Evolutionary conservation across 805 yeast species (phyloP), one percentile per base, ranked within the genome.

Genomic region (Hanseniaspora vineae): DNA sequence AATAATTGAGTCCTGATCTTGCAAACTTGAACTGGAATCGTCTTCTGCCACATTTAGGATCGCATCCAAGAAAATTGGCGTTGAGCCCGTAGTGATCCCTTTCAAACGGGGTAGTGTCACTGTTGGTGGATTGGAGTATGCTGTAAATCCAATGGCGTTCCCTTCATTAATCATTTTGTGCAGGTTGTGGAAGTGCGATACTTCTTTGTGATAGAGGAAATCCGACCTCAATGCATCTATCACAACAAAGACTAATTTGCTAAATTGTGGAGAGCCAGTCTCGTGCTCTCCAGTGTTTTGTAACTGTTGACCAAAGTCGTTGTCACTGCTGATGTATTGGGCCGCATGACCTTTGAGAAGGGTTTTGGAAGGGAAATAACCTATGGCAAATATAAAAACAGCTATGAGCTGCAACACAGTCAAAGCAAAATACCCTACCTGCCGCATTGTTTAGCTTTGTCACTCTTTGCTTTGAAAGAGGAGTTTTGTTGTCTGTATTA

Each of bases 181-280:
- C 0, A 84, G 73, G 56, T 75, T 77, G 0, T 57, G 40, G 84
- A 92, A 85, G 9, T 75, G 58, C 0, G 96, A 86, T 2, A 66
- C 56, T 13, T 75, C 67, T 1, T 84, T 73, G 23, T 62, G 61
- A 58, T 76, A 90, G 64, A 88, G 64, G 61, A 89, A 90, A 60
- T 92, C 99, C 17, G 92, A 72, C 53, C 99, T 68, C 68, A 92
- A 67, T 1, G 98, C 98, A 66, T 92, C 99, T 10, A 92, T 82
- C 1, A 92, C 90, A 77, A 92, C 80, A 19, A 92, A 61, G 0
- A 92, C 77, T 18, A 88, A 63, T 55, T 78, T 81, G 45, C 78
- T 74, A 58, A 85, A 90, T 49, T 71, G 72, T 1, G 78, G 68
- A 23, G 29, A 23, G 29, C 29, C 29, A n/a, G n/a, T n/a, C 29